Conservation (phyloP, 2,329 filamentous ascomycete species). For the Aspergillus hortae region DNA sequence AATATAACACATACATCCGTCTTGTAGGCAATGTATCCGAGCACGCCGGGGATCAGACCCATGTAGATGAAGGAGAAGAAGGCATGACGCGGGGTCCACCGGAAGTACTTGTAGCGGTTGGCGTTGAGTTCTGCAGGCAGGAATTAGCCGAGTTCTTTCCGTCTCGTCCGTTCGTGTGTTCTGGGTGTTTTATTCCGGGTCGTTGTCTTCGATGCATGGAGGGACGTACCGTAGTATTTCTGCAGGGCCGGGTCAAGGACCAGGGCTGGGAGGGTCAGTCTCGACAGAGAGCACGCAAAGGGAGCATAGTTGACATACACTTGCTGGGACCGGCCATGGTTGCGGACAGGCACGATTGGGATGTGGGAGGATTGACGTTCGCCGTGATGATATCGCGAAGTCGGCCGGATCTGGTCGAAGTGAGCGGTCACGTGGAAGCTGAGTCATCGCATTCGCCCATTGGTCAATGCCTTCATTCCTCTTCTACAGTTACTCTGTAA, state of each 20-base stretch:
- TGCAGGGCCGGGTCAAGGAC: slow-evolving; percentile 44
- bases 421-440: slow-evolving; percentile 7
- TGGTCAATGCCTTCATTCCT: too few species aligned
- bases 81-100: slow-evolving; percentile 83
- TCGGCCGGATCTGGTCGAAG: background rate
- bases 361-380: background rate
- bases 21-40: slow-evolving; percentile 71
- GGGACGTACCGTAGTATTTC: slow-evolving; percentile 49
- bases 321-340: slow-evolving; percentile 52
- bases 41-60: slow-evolving; percentile 64
- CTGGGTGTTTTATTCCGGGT: background rate
- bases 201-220: slow-evolving; percentile 1
- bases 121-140: slow-evolving; percentile 65
- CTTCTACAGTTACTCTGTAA: too few species aligned
- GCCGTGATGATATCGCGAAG: background rate
- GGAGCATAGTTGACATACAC: slow-evolving; percentile 29
- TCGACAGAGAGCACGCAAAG: background rate
- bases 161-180: background rate
- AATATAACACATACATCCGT: slow-evolving; percentile 72
- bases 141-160: background rate
- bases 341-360: slow-evolving; percentile 17
- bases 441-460: background rate
- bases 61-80: slow-evolving; percentile 76
- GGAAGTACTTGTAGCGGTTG: slow-evolving; percentile 91
- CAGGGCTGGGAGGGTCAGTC: slow-evolving; percentile 46